Percentiles rank a stretch among this genome's conserved stretches.
Evolutionary conservation across 768 basidiomycete genomes (phyloP).

Genomic region (Cantharellus anzutake): DNA sequence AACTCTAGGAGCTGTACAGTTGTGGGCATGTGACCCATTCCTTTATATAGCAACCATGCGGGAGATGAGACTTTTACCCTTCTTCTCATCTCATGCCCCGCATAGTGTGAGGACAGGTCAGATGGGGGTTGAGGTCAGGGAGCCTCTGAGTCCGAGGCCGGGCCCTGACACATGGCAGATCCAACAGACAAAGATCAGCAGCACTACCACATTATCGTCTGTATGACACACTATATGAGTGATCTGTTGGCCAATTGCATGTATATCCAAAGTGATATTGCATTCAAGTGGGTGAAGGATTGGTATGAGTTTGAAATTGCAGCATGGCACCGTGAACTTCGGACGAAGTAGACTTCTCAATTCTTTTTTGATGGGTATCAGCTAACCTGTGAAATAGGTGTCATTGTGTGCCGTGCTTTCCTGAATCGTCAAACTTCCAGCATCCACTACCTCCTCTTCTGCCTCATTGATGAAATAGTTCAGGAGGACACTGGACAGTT

Average conservation of each 20-base stretch:
- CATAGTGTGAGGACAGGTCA: too few relatives aligned
- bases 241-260: background rate
- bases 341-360: background rate
- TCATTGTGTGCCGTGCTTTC: background rate
- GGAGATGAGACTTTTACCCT: too few relatives aligned
- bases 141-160: too few relatives aligned
- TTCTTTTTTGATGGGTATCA: background rate
- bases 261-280: background rate
- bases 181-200: background rate
- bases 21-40: too few relatives aligned
- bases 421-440: background rate
- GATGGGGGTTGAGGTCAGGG: too few relatives aligned
- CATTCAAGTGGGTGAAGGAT: background rate
- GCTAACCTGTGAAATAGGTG: background rate
- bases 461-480: background rate
- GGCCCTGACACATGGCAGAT: too few relatives aligned
- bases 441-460: background rate
- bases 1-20: too few relatives aligned
- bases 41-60: too few relatives aligned
- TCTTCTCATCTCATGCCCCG: too few relatives aligned
- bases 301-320: background rate
- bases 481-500: background rate
- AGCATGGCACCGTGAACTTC: background rate
- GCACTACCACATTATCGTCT: background rate
- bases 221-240: background rate